phyloP scores from a whole-genome alignment of 2,329 filamentous ascomycete genomes.

The Thielaviopsis musarum region DNA sequence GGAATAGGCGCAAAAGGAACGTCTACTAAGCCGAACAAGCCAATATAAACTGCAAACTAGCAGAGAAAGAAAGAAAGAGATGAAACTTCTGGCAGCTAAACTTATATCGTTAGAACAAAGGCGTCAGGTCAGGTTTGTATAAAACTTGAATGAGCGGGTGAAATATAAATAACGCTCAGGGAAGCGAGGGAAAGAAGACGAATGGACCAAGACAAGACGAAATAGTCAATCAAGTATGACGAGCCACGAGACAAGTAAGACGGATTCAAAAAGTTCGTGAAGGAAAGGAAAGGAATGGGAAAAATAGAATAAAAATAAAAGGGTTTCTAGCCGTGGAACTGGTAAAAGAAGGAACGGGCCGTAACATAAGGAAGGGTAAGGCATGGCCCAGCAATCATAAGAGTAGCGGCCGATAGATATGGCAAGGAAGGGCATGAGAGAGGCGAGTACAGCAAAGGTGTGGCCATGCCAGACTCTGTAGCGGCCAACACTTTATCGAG shows the following conservation, averaged over 20 bases:
- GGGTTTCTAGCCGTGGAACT: not conserved
- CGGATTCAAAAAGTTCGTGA: not conserved
- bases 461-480: not conserved
- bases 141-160: too few species aligned
- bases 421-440: not conserved
- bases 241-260: not conserved
- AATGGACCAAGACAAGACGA: not conserved
- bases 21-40: not conserved
- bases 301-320: not conserved
- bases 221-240: not conserved
- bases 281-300: not conserved
- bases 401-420: too few species aligned
- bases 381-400: not conserved
- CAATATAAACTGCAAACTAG: not conserved
- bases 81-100: not conserved
- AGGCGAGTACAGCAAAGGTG: not conserved
- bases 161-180: too few species aligned
- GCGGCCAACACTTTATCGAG: not conserved
- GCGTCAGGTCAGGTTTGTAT: not conserved
- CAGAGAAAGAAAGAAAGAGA: not conserved
- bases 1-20: not conserved
- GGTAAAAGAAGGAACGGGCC: not conserved
- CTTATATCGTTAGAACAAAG: not conserved
- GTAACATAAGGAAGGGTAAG: not conserved
- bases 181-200: not conserved